These are phyloP conservation scores for Ceriops tagal DNA, from an alignment of 345 rosid species.

Conservation along the genomic window DNA sequence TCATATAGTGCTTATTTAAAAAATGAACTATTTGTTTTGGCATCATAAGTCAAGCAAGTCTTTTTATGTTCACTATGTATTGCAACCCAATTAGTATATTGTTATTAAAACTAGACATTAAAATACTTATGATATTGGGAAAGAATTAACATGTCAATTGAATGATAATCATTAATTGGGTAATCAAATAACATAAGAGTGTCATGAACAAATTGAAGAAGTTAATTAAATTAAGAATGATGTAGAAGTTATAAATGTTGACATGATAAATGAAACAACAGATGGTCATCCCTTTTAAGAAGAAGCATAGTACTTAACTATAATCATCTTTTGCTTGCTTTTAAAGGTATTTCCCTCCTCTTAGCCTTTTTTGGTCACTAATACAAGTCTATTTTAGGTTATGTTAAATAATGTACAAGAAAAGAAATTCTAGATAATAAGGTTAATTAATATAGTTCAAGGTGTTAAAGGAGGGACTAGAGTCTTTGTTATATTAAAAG, in stretches of 20 bases:
- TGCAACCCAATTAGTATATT: neutral
- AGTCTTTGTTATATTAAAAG: slow-evolving; percentile 58
- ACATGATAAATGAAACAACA: neutral
- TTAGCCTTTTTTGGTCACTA: no score
- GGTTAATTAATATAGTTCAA: slow-evolving; percentile 26
- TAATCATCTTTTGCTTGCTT: no score
- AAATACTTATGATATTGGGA: no score
- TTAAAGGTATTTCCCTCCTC: no score
- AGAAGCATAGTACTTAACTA: neutral
- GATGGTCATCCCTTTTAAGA: neutral
- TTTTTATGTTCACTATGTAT: neutral
- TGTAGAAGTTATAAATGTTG: neutral
- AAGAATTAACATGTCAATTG: neutral
- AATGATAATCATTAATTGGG: neutral
- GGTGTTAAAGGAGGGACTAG: slow-evolving; percentile 54
- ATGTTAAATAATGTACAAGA: no score
- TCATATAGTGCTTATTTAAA: neutral
- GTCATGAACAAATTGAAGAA: neutral
- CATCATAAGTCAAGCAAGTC: neutral
- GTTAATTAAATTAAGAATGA: neutral
- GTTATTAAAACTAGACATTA: neutral
- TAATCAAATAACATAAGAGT: neutral
- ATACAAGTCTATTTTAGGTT: no score
- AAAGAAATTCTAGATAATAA: no score
- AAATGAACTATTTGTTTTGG: neutral